These are phyloP conservation scores for Zygosaccharomyces pseudobailii DNA, from an alignment of 1,139 yeast genomes.

Conservation along the genomic window DNA sequence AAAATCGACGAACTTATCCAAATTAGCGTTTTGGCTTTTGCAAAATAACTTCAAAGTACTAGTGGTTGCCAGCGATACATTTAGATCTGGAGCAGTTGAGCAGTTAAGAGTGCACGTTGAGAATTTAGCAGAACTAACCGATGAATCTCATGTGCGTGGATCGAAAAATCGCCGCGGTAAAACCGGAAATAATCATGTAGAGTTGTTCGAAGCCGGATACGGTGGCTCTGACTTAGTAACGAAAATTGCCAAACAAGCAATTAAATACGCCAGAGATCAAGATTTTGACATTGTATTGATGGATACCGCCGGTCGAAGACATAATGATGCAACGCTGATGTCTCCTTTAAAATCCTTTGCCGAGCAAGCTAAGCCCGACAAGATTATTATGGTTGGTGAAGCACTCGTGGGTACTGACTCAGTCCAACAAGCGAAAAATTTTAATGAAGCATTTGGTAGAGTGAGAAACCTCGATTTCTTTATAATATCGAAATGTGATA, in stretches of 20 bases:
- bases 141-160: conserved; percentile 36
- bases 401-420: conserved; percentile 97
- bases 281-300: conserved; percentile 81
- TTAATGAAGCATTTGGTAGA: conserved; percentile 89
- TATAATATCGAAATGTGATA: conserved; percentile 91
- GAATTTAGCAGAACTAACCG: conserved; percentile 62
- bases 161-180: conserved; percentile 33
- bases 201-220: conserved; percentile 88
- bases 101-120: conserved; percentile 91
- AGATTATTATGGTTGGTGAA: conserved; percentile 97
- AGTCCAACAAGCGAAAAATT: conserved; percentile 89
- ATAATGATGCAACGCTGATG: conserved; percentile 92
- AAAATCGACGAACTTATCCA: conserved; percentile 90
- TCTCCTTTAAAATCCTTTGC: conserved; percentile 94
- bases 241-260: conserved; percentile 91
- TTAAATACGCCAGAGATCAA: conserved; percentile 62
- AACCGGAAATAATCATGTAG: conserved; percentile 53
- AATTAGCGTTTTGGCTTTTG: conserved; percentile 89
- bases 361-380: conserved; percentile 91
- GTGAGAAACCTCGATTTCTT: conserved; percentile 80
- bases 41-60: conserved; percentile 84
- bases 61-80: conserved; percentile 96
- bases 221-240: conserved; percentile 95
- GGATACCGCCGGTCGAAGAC: conserved; percentile 98
- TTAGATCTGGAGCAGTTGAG: conserved; percentile 97